Conservation (phyloP, 371 early-diverging fungal genomes). For the Apophysomyces elegans region DNA sequence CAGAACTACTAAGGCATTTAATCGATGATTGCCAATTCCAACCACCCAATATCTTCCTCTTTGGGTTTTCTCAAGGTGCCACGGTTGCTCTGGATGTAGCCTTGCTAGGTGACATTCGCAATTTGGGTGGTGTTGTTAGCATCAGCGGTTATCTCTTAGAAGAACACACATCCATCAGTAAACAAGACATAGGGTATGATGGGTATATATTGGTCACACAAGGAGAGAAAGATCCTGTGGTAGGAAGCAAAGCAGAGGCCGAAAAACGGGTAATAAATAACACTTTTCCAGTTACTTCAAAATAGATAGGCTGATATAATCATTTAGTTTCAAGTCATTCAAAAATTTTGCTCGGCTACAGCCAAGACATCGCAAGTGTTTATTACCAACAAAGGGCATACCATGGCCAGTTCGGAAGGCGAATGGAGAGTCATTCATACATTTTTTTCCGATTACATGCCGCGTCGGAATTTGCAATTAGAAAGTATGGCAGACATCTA, state of each 20-base stretch:
- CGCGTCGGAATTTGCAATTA: slow-evolving; percentile 45
- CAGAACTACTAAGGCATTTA: slow-evolving; percentile 46
- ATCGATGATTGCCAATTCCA: slow-evolving; percentile 49
- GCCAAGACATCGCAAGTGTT: slow-evolving; percentile 41
- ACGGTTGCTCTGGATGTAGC: slow-evolving; percentile 67
- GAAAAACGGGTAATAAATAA: slow-evolving; percentile 46
- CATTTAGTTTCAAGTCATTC: slow-evolving; percentile 35
- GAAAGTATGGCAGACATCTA: slow-evolving; percentile 61
- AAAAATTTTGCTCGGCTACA: slow-evolving; percentile 37
- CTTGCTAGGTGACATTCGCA: slow-evolving; percentile 48
- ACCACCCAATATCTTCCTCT: slow-evolving; percentile 57
- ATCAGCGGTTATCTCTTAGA: slow-evolving; percentile 64
- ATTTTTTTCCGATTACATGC: slow-evolving; percentile 57
- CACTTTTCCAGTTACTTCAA: too few relatives aligned
- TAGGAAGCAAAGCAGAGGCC: slow-evolving; percentile 39
- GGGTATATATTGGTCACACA: slow-evolving; percentile 58
- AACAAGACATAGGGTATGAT: slow-evolving; percentile 34
- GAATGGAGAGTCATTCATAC: slow-evolving; percentile 62
- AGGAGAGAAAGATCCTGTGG: slow-evolving; percentile 54
- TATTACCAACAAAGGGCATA: slow-evolving; percentile 51
- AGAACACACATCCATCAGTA: slow-evolving; percentile 36
- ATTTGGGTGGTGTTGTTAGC: slow-evolving; percentile 56
- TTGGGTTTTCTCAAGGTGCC: slow-evolving; percentile 82
- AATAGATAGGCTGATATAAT: too few relatives aligned
- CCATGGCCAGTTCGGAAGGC: slow-evolving; percentile 54